Conservation (phyloP, 345 rosid species). For the Gossypium mustelinum region DNA sequence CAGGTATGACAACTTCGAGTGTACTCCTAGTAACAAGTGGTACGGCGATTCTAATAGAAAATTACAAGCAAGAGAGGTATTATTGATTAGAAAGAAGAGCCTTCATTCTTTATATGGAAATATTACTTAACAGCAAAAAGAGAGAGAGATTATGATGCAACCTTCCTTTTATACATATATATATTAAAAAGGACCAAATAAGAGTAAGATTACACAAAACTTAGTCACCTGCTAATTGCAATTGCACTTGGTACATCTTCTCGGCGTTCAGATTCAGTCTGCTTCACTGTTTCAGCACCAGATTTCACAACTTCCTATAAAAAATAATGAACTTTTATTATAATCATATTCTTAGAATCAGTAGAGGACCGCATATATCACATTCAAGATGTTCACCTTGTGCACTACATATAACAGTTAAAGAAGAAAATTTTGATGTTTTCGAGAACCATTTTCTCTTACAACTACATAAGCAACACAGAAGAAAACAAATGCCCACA, state of each 20-base stretch:
- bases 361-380: background rate
- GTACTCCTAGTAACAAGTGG: slow-evolving; percentile 92
- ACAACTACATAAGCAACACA: background rate
- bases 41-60: slow-evolving; percentile 48
- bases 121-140: background rate
- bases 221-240: slow-evolving; percentile 52
- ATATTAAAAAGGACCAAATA: background rate
- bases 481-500: background rate
- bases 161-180: background rate
- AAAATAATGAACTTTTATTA: slow-evolving; percentile 4
- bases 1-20: slow-evolving; percentile 92
- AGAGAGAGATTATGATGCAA: background rate
- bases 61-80: background rate
- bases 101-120: background rate
- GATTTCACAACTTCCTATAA: slow-evolving; percentile 63
- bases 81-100: background rate
- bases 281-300: slow-evolving; percentile 43
- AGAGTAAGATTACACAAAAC: slow-evolving; percentile 8
- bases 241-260: slow-evolving; percentile 52
- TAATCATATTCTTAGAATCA: slow-evolving; percentile 6
- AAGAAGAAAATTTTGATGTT: background rate
- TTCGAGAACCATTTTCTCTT: background rate
- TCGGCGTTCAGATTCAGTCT: slow-evolving; percentile 59
- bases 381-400: background rate
- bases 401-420: background rate